Evolutionary conservation across 306 rosid genomes (phyloP).

Genomic region (Styphnolobium japonicum): DNA sequence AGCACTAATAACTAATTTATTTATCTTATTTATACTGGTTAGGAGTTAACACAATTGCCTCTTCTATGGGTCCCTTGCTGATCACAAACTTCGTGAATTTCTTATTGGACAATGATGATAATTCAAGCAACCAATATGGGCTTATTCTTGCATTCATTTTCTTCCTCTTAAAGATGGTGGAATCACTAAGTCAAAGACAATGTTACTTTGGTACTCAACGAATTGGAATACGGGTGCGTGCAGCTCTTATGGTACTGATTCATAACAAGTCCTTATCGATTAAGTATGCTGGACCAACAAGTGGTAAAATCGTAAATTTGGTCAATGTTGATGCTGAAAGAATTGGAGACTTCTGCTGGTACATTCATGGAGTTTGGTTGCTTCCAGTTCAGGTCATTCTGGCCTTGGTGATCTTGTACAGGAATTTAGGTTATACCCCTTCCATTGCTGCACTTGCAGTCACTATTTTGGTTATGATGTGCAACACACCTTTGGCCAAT

Average conservation of each 20-base stretch:
- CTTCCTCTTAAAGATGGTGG: slow-evolving; percentile 76
- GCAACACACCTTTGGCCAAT: slow-evolving; percentile 84
- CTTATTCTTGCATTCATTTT: slow-evolving; percentile 68
- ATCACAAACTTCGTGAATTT: slow-evolving; percentile 75
- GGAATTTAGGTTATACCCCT: slow-evolving; percentile 68
- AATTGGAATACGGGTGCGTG: slow-evolving; percentile 64
- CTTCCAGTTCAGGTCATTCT: slow-evolving; percentile 80
- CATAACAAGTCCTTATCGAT: slow-evolving; percentile 47
- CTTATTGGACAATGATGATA: slow-evolving; percentile 38
- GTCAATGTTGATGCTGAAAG: slow-evolving; percentile 85
- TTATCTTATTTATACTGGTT: background rate
- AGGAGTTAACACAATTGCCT: slow-evolving; percentile 80
- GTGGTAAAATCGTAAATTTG: slow-evolving; percentile 64
- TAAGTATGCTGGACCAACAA: slow-evolving; percentile 52
- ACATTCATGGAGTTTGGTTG: slow-evolving; percentile 82
- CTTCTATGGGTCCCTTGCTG: slow-evolving; percentile 74
- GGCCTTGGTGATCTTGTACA: slow-evolving; percentile 69
- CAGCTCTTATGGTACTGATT: slow-evolving; percentile 67
- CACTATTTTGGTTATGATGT: slow-evolving; percentile 73
- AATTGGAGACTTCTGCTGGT: slow-evolving; percentile 84
- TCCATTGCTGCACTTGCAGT: slow-evolving; percentile 70
- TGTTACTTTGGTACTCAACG: slow-evolving; percentile 91
- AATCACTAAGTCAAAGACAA: slow-evolving; percentile 80
- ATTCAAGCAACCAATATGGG: slow-evolving; percentile 54
- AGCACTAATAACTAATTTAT: background rate